Conservation (phyloP, 2,329 filamentous ascomycete species). For the Fusarium longipes region DNA sequence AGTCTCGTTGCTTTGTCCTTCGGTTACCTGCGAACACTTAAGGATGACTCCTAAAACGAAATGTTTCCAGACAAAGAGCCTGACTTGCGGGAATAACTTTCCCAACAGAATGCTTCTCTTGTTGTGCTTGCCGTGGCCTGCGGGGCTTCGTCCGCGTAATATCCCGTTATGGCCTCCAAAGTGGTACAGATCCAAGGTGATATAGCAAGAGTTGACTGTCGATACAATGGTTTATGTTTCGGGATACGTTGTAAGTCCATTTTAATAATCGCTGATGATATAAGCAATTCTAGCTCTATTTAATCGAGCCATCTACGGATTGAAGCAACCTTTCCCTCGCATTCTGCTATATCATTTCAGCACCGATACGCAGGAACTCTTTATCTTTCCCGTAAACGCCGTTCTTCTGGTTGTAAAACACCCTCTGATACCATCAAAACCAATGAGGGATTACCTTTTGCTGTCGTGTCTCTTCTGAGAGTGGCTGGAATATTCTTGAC, state of each 20-base stretch:
- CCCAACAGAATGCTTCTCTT: neutral
- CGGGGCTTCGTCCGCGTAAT: neutral
- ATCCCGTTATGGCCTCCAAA: neutral
- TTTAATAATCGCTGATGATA: constrained; percentile 7
- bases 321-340: neutral
- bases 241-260: neutral
- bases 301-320: neutral
- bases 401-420: neutral
- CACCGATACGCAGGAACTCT: constrained; percentile 10
- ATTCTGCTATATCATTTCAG: constrained; percentile 10
- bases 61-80: neutral
- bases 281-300: constrained; percentile 25
- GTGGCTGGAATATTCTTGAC: neutral
- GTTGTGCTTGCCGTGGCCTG: neutral
- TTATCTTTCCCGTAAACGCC: constrained; percentile 31
- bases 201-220: neutral
- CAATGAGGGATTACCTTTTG: neutral
- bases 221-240: neutral
- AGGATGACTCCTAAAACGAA: neutral
- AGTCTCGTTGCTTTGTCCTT: neutral
- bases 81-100: neutral
- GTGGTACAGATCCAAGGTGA: neutral
- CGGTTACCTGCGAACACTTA: neutral
- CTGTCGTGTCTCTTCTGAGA: neutral
- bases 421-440: neutral